Evolutionary conservation across 2,329 filamentous ascomycete genomes (phyloP).

Genomic region (Monascus ruber): DNA sequence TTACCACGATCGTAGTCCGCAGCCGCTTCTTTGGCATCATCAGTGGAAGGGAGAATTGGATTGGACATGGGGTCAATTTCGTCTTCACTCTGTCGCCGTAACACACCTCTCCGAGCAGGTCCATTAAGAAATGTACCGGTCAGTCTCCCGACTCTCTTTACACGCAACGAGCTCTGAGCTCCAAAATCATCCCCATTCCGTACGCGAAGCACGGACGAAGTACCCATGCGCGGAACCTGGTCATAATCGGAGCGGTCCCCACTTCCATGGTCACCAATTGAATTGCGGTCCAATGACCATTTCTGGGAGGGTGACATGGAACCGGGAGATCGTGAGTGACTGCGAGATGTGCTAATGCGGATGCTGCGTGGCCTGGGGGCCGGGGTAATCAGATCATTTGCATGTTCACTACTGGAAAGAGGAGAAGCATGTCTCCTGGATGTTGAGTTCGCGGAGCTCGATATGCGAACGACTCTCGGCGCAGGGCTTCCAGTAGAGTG

Average conservation of each 20-base stretch:
- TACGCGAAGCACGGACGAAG: slow-evolving; percentile 27
- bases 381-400: slow-evolving; percentile 35
- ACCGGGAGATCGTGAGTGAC: slow-evolving; percentile 28
- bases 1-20: slow-evolving; percentile 18
- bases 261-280: slow-evolving; percentile 20
- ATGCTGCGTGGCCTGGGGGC: slow-evolving; percentile 34
- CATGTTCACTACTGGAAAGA: slow-evolving; percentile 19
- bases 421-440: slow-evolving; percentile 29
- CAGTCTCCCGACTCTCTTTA: slow-evolving; percentile 65
- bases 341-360: slow-evolving; percentile 30
- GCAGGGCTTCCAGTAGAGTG: slow-evolving; percentile 31
- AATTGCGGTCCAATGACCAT: slow-evolving; percentile 18
- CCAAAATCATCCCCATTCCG: slow-evolving; percentile 52
- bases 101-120: slow-evolving; percentile 63
- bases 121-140: slow-evolving; percentile 69
- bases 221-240: slow-evolving; percentile 18
- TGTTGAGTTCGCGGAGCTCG: slow-evolving; percentile 8
- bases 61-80: slow-evolving; percentile 36
- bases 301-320: slow-evolving; percentile 27
- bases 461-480: slow-evolving; percentile 29
- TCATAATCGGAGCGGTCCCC: slow-evolving; percentile 27
- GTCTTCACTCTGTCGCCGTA: slow-evolving; percentile 51
- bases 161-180: slow-evolving; percentile 61
- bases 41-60: slow-evolving; percentile 15
- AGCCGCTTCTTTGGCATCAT: slow-evolving; percentile 17